A percentile compares a stretch with the other conserved stretches of the same genome.
phyloP scores from a whole-genome alignment of 2,329 filamentous ascomycete genomes.

The Xylariaceae sp. region DNA sequence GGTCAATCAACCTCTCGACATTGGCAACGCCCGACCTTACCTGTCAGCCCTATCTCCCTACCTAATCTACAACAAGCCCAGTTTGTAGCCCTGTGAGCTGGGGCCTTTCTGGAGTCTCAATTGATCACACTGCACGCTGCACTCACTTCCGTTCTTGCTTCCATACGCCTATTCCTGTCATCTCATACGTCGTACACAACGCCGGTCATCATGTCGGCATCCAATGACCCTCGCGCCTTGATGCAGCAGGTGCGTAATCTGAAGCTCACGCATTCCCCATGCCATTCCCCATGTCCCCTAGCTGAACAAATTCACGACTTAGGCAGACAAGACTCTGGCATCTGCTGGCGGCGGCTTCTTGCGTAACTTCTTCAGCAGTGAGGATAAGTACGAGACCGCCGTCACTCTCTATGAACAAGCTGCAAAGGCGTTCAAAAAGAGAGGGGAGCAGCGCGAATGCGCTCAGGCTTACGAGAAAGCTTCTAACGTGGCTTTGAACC shows the following conservation, averaged over 20 bases:
- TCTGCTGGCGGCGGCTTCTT: constrained; percentile 70
- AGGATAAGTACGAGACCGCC: constrained; percentile 87
- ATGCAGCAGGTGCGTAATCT: constrained; percentile 65
- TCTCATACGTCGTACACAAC: not conserved
- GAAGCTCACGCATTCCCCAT: constrained; percentile 17
- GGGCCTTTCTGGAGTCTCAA: no score
- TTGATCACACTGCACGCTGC: not conserved
- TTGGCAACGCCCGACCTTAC: no score
- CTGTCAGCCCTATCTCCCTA: no score
- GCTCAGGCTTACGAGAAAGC: constrained; percentile 55
- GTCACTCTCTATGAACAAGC: constrained; percentile 82
- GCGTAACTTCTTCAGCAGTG: constrained; percentile 75
- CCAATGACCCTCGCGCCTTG: constrained; percentile 69
- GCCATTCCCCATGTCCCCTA: not conserved
- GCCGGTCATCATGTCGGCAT: constrained; percentile 55
- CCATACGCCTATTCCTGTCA: constrained; percentile 1
- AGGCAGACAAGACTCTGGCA: constrained; percentile 84
- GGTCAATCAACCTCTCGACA: no score
- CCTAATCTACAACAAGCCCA: no score
- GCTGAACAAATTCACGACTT: not conserved
- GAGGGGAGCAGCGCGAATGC: constrained; percentile 68
- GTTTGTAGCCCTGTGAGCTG: no score
- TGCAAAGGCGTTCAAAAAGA: no score
- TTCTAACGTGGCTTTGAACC: no score
- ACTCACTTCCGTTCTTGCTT: not conserved